phyloP scores from a whole-genome alignment of 805 yeast species.

The Grigorovia humatica region DNA sequence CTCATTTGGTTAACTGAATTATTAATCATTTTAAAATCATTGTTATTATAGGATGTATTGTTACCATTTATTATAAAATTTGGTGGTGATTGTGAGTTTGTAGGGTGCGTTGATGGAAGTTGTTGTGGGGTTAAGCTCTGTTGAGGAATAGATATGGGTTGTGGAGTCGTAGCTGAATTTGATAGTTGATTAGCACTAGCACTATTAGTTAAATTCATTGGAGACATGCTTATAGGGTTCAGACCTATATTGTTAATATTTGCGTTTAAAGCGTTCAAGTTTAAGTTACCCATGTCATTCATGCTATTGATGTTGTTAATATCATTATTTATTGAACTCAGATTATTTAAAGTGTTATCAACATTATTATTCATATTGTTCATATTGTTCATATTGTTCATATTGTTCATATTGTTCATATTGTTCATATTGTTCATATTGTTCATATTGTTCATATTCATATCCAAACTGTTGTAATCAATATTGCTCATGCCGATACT shows the following conservation, averaged over 20 bases:
- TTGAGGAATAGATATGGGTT: neutral
- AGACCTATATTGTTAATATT: neutral
- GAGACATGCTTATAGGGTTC: neutral
- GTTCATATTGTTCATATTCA: neutral
- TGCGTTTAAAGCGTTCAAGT: neutral
- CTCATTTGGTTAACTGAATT: neutral
- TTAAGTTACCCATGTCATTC: no score
- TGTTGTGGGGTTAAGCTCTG: neutral
- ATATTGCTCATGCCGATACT: neutral
- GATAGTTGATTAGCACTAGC: neutral
- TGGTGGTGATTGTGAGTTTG: neutral
- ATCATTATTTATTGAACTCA: neutral
- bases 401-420: neutral
- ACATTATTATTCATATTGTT: no score
- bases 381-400: neutral
- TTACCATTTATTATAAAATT: neutral
- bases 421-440: slow-evolving; percentile 6
- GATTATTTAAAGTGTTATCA: neutral
- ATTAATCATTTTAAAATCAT: neutral
- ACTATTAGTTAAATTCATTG: neutral
- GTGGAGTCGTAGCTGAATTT: neutral
- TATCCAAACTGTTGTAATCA: neutral
- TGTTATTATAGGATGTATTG: neutral
- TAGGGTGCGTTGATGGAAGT: neutral
- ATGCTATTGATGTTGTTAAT: no score